Base-by-base conservation (phyloP, 2,329 filamentous ascomycete genomes). In the Colletotrichum destructivum region DNA sequence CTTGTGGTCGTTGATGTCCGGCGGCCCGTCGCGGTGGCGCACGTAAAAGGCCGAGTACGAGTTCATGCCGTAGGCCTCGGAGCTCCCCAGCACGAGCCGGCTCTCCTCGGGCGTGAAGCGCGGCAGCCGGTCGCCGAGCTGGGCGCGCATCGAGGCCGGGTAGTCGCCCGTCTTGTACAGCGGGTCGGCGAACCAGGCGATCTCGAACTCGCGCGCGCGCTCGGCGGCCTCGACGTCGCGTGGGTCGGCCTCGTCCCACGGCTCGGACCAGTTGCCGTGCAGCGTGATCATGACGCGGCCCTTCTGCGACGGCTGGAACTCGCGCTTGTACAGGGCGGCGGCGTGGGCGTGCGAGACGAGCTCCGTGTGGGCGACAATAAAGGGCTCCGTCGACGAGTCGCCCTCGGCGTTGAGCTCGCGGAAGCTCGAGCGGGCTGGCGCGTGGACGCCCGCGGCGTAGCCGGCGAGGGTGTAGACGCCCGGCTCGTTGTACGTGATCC, bases 401-500 rank as follows among this genome's bases (percentile, higher is more conserved):
- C 79, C 79, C 61, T 79, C 77, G n/a, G 69, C 74, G 70, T 78
- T 79, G n/a, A 66, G 75, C 9, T 79, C 77, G 40, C 78, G 75
- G 62, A 77, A 77, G 57, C 78, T 80, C 18, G 78, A 79, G 8
- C 74, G 75, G 18, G 74, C 79, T 2, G 75, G 79, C 0, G 80
- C 81, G 63, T 82, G 80, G 1, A 79, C 79, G 12, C 81, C 81
- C 5, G 76, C 78, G 1, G 80, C 80, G 57, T 82, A 82, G 1
- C 81, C 81, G 15, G 79, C 79, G 2, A 80, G 74, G 12, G 78
- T 76, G 64, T 79, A 80, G 12, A 81, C 78, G 23, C 81, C 79
- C 2, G 79, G 79, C 72, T 80, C 79, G 59, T 80, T 80, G 66
- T 79, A 80, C 1, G 78, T 80, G 69, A 90, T 88, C 89, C 89